A percentile compares a stretch with the other conserved stretches of the same genome.
These are phyloP conservation scores for Neofusicoccum sp. DNA, from an alignment of 2,329 filamentous ascomycete genomes.

Conservation along the genomic window DNA sequence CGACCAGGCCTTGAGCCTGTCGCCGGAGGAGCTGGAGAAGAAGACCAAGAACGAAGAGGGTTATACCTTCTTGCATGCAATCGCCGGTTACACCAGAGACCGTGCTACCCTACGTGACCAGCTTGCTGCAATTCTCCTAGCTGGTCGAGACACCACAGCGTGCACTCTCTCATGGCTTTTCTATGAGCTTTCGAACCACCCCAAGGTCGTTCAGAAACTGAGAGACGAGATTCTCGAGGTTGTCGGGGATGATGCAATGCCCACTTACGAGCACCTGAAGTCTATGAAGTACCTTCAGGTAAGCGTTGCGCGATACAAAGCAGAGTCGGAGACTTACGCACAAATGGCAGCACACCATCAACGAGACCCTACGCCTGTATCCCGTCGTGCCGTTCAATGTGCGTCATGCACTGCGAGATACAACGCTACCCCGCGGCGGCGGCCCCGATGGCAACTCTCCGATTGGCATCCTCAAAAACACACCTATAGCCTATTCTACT, in stretches of 20 bases:
- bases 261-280: slow-evolving; percentile 78
- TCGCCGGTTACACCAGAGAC: slow-evolving; percentile 74
- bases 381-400: slow-evolving; percentile 52
- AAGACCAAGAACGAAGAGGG: slow-evolving; percentile 69
- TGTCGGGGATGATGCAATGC: slow-evolving; percentile 60
- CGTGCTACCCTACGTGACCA: slow-evolving; percentile 75
- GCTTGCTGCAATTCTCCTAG: slow-evolving; percentile 76
- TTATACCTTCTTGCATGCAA: slow-evolving; percentile 84
- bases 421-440: slow-evolving; percentile 50
- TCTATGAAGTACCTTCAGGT: slow-evolving; percentile 72
- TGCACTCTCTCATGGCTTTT: slow-evolving; percentile 76
- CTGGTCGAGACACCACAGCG: slow-evolving; percentile 85
- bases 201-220: slow-evolving; percentile 64
- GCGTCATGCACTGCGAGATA: slow-evolving; percentile 47
- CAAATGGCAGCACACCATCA: slow-evolving; percentile 39
- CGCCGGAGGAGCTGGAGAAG: slow-evolving; percentile 67
- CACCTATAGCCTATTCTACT: slow-evolving; percentile 47
- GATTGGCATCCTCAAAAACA: slow-evolving; percentile 44
- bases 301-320: not conserved
- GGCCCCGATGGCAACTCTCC: slow-evolving; percentile 46
- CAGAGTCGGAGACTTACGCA: slow-evolving; percentile 32
- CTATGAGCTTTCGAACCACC: slow-evolving; percentile 75
- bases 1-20: slow-evolving; percentile 67
- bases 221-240: slow-evolving; percentile 67
- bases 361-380: slow-evolving; percentile 48